Evolutionary conservation across 352 stramenopile genomes (phyloP), one percentile per base, ranked within the genome.

Genomic region (Globisporangium mamillatum): DNA sequence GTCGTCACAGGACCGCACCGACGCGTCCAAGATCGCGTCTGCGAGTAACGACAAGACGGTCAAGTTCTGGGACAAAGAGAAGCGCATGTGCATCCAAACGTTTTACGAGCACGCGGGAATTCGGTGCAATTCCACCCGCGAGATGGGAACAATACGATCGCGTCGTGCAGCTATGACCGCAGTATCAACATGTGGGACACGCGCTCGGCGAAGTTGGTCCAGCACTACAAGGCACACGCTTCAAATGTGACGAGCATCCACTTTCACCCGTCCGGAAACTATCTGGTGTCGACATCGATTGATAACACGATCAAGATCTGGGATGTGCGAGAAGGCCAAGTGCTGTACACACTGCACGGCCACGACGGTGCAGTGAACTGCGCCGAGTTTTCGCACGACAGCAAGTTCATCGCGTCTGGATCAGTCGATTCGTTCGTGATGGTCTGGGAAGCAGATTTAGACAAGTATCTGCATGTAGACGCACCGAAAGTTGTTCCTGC

Each of bases 21-120:
- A 98, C 71, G 77, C 78, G 3, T 72, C 75, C 6, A 66, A 89
- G 9, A 79, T 94, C 32, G 86, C 79, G 8, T 96, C 86, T 0
- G 92, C 82, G 16, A 90, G 86, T 62, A 93, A 98, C 66, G 94
- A 98, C 78, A 98, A 98, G 75, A 91, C 82, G 12, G 90, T 98
- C 32, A 93, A 94, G 54, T 63, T 98, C 9, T 98, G 93, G 93
- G 93, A 98, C 66, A 90, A 96, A 18, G 82, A 89, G 55, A 88
- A 75, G 44, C 85, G 88, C 25, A 69, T 83, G 29, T 92, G 77
- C 66, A 63, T 96, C 25, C 71, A 88, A 38, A 95, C 86, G 12
- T 97, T 98, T 63, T 92, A 92, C 56, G 93, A 98, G 67, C 91
- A 98, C 66, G 63, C 79, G 1, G 88, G 29, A 92, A 91, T 61